These are phyloP conservation scores for Lactuca saligna DNA, from an alignment of 129 eudicot species.

Conservation along the genomic window DNA sequence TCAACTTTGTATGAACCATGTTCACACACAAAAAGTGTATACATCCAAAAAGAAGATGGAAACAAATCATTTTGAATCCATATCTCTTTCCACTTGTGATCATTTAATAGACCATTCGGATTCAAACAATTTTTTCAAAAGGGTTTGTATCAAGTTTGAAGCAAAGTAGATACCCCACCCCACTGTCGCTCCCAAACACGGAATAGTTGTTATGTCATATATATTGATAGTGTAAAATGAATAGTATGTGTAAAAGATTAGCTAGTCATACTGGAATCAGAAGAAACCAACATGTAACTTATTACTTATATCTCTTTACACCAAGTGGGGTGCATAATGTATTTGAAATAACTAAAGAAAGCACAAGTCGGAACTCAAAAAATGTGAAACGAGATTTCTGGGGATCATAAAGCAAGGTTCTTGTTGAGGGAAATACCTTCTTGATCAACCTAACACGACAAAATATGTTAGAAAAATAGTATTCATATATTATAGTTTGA, in stretches of 20 bases:
- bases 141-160: constrained; percentile 26
- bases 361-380: neutral
- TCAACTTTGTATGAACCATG: constrained; percentile 23
- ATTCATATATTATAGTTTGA: no score
- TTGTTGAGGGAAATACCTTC: constrained; percentile 10
- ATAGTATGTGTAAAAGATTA: neutral
- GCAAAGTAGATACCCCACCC: constrained; percentile 30
- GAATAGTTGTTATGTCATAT: neutral
- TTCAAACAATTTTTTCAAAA: constrained; percentile 8
- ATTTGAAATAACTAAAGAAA: neutral
- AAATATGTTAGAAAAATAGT: no score
- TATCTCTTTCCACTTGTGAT: constrained; percentile 37
- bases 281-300: neutral
- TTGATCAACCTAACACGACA: neutral
- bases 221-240: neutral
- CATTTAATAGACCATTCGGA: constrained; percentile 21
- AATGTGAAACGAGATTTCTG: constrained; percentile 6
- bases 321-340: neutral
- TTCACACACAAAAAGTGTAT: constrained; percentile 31
- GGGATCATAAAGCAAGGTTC: constrained; percentile 3
- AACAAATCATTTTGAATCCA: constrained; percentile 31
- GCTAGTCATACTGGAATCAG: no score
- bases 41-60: constrained; percentile 23
- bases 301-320: neutral
- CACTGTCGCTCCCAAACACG: neutral